Evolutionary conservation across 345 rosid species (phyloP).

Genomic region (Eucalyptus virginea): DNA sequence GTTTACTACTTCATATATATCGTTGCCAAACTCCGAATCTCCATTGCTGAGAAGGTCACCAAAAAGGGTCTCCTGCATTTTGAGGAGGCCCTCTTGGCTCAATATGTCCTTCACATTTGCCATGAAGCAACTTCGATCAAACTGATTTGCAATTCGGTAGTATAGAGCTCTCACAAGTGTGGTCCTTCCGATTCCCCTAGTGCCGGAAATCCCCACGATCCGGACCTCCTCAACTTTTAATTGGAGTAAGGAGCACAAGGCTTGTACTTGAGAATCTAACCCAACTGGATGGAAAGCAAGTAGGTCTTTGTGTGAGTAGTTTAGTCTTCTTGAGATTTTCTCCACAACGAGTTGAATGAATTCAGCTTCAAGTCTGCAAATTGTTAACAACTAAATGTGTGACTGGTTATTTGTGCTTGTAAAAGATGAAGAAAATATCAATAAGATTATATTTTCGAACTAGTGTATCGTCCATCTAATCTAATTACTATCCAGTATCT

Average conservation of each 20-base stretch:
- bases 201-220: background rate
- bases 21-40: background rate
- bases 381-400: background rate
- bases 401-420: background rate
- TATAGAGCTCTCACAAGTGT: background rate
- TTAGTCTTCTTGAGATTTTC: background rate
- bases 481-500: no score
- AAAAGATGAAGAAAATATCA: background rate
- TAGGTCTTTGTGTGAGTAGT: background rate
- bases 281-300: background rate
- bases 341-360: background rate
- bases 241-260: background rate
- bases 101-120: background rate
- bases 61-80: background rate
- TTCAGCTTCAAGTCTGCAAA: background rate
- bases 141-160: background rate
- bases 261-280: background rate
- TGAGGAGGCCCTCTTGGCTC: background rate
- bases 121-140: background rate
- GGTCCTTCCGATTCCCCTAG: background rate
- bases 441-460: background rate
- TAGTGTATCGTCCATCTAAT: background rate
- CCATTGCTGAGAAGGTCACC: background rate
- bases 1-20: background rate
- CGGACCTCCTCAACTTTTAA: background rate